Evolutionary conservation across 768 basidiomycete species (phyloP), one percentile per base, ranked within the genome.

Genomic region (Mycena maculata): DNA sequence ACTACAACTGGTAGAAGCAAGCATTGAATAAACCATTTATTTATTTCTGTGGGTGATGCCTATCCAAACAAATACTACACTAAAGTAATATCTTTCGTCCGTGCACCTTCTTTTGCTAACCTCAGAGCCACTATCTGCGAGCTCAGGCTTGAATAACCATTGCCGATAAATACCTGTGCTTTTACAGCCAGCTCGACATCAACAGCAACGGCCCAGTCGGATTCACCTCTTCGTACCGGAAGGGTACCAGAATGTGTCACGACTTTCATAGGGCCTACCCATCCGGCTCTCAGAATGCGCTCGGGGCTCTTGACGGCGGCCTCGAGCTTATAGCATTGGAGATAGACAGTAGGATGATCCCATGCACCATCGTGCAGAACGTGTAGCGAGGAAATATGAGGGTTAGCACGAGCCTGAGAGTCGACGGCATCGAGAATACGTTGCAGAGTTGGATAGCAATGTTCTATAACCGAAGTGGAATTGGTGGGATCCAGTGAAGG

Each of bases 121-220:
- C 84, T 75, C 65, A 86, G 65, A 22, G 83, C 85, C 15, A 82
- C 68, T 36, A 84, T 76, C 65, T 83, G 82, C 1, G 84, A 79
- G 69, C 79, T 82, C 57, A 86, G 71, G 67, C 82, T 85, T 28
- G 85, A 86, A 67, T 82, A 86, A 12, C 84, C 83, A 71, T 83
- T 86, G 15, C 84, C 85, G 41, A 86, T 77, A 55, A 85, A 85
- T 9, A 81, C 77, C 39, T 80, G 79, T 11, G 84, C 83, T 33
- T 76, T 75, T 55, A 79, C 76, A 6, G 82, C 85, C 38, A 86
- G 67, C 70, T 86, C 83, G 44, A 84, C 80, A 73, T 86, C 85
- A 9, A 82, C 82, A 54, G 78, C 79, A 16, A 84, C 83, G 22
- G 76, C 74, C 76, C 80, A 85, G 63, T 86, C 84, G 27, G 71